These are phyloP conservation scores for Cryptococcus depauperatus DNA, from an alignment of 1,284 basidiomycete genomes.

Conservation along the genomic window DNA sequence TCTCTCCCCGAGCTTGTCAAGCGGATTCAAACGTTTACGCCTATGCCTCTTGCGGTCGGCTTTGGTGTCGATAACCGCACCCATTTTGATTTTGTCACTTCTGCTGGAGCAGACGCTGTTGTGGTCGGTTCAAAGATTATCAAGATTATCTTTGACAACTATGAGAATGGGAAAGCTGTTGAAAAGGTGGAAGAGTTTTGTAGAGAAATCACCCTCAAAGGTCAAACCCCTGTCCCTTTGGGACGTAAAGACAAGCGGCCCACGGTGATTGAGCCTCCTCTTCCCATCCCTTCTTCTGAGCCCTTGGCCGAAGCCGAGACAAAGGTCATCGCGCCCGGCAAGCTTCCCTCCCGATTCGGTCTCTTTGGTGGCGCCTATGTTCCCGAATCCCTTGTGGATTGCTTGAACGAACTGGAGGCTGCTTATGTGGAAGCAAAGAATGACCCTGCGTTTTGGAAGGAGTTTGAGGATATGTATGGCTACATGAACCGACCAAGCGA, in stretches of 20 bases:
- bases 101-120: constrained; percentile 86
- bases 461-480: constrained; percentile 78
- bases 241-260: constrained; percentile 21
- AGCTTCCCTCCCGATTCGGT: constrained; percentile 78
- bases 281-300: constrained; percentile 37
- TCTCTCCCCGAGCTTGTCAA: constrained; percentile 70
- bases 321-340: constrained; percentile 40
- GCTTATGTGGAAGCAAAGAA: constrained; percentile 78
- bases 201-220: constrained; percentile 59
- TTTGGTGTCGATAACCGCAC: constrained; percentile 91
- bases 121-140: constrained; percentile 88
- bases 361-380: constrained; percentile 96
- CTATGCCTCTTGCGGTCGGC: constrained; percentile 84
- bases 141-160: constrained; percentile 59
- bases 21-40: constrained; percentile 63
- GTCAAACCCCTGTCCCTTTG: constrained; percentile 41
- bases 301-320: constrained; percentile 24
- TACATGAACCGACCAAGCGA: constrained; percentile 76
- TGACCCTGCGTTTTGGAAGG: constrained; percentile 88
- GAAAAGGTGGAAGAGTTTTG: constrained; percentile 68
- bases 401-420: constrained; percentile 79
- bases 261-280: constrained; percentile 26
- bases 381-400: constrained; percentile 87
- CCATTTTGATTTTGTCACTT: constrained; percentile 77
- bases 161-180: constrained; percentile 51